Conservation (phyloP, 495 filamentous ascomycete species). For the Aspergillus incahuasiensis region DNA sequence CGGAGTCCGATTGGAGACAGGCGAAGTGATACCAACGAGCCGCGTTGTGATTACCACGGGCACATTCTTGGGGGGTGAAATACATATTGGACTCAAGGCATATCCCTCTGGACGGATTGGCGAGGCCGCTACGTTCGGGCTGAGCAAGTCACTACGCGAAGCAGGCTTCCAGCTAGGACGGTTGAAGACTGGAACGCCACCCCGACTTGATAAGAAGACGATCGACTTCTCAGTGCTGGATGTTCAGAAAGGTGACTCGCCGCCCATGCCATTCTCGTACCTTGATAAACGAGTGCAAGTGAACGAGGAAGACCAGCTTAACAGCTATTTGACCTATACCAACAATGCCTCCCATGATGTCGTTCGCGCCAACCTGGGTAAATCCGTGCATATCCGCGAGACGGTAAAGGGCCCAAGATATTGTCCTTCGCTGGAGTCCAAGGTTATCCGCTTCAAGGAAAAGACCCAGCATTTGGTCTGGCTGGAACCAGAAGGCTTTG, state of each 20-base stretch:
- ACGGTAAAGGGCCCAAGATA: conserved; percentile 92
- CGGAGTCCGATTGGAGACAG: conserved; percentile 83
- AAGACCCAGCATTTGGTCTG: conserved; percentile 83
- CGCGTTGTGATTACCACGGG: conserved; percentile 93
- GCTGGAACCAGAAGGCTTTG: conserved; percentile 95
- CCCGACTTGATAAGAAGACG: conserved; percentile 73
- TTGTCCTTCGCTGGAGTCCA: conserved; percentile 92
- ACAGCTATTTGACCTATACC: conserved; percentile 79
- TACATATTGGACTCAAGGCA: conserved; percentile 83
- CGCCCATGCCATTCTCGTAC: conserved; percentile 87
- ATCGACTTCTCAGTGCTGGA: conserved; percentile 75
- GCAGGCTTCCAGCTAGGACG: conserved; percentile 90
- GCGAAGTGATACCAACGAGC: conserved; percentile 73
- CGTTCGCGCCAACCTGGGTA: conserved; percentile 79
- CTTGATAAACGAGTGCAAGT: conserved; percentile 74
- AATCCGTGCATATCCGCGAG: conserved; percentile 93
- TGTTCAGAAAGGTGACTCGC: conserved; percentile 74
- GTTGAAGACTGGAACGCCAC: conserved; percentile 93
- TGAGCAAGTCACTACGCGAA: conserved; percentile 84
- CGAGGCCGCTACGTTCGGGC: conserved; percentile 86
- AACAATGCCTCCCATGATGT: conserved; percentile 80
- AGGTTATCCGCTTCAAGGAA: conserved; percentile 80
- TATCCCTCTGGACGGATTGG: conserved; percentile 90
- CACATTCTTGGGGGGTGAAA: conserved; percentile 93
- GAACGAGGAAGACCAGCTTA: conserved; percentile 63